Base-by-base conservation (phyloP, 495 filamentous ascomycete species). In the Penicillium herquei region DNA sequence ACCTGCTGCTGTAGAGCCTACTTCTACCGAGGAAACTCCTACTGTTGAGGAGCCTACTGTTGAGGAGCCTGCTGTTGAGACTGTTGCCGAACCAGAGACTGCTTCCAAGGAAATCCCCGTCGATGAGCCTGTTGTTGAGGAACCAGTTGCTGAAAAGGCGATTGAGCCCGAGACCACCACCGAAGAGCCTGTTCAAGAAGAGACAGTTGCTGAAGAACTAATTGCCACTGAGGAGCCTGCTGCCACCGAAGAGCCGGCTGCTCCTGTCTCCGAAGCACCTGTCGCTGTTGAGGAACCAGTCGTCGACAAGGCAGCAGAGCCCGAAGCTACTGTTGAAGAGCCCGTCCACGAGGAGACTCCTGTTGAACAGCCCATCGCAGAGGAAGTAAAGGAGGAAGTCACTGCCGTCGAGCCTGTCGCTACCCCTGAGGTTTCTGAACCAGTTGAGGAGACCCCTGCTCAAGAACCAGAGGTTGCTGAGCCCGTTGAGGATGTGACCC, bases 291-390 rank as follows among this genome's bases (percentile, higher is more conserved):
- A 49, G 47, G 44, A 55, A 34, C n/a, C 52, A 3, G 13, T 40
- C n/a, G 44, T 16, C 39, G 52, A 55, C 26, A 35, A 33, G 10
- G 17, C 40, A 11, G 31, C 32, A 39, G 42, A 46, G 21, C 3
- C 30, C 26, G 56, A 65, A 21, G 46, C 58, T 3, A 26, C 43
- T 9, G 21, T 30, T n/a, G 59, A 64, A 21, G 64, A 64, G 45
- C 35, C 60, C 48, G 31, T 35, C 37, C 31, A 41, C 21, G 32
- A 57, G 26, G 56, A 61, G 39, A 10, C 45, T 7, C 49, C 51
- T 16, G 54, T 37, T 13, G 59, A 65, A 30, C 43, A 60, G 51
- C 47, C 51, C 18, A 44, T 34, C 30, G 33, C 54, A 17, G 57
- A 67, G 45, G 57, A 58, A 26, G 52, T 39, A 16, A 37, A 48